Percentiles rank a stretch among this genome's conserved stretches.
Conservation (phyloP, 495 filamentous ascomycete genomes). For the Alectoria sarmentosa region DNA sequence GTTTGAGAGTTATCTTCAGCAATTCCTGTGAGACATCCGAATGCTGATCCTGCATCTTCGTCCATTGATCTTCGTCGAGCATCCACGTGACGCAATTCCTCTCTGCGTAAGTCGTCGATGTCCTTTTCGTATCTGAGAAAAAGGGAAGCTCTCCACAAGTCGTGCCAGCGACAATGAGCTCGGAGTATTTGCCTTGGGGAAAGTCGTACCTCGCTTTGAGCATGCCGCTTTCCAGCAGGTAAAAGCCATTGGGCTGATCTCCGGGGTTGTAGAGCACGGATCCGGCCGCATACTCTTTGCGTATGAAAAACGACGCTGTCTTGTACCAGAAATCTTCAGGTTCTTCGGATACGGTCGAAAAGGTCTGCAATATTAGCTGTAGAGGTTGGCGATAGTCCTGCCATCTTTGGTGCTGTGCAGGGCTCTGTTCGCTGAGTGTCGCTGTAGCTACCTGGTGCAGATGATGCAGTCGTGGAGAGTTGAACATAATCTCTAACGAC, state of each 20-base stretch:
- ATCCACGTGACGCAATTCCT: constrained; percentile 77
- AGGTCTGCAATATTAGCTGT: constrained; percentile 85
- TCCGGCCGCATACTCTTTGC: constrained; percentile 56
- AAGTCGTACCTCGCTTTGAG: constrained; percentile 82
- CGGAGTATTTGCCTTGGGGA: constrained; percentile 80
- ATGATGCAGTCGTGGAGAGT: constrained; percentile 71
- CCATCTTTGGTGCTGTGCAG: constrained; percentile 55
- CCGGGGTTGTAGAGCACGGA: constrained; percentile 69
- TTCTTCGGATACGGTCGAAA: constrained; percentile 66
- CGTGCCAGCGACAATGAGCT: constrained; percentile 88
- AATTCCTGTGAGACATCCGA: constrained; percentile 76
- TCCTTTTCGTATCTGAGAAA: constrained; percentile 81
- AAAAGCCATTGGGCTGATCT: constrained; percentile 69
- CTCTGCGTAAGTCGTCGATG: constrained; percentile 78
- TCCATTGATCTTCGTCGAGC: constrained; percentile 63
- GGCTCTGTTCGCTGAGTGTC: constrained; percentile 56
- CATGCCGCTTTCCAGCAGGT: constrained; percentile 85
- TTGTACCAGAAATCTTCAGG: constrained; percentile 95
- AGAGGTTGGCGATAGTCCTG: constrained; percentile 80
- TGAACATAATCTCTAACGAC: constrained; percentile 47
- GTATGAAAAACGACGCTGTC: constrained; percentile 61
- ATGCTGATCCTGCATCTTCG: constrained; percentile 56
- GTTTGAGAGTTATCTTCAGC: constrained; percentile 73
- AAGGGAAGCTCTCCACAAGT: constrained; percentile 96
- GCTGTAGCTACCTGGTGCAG: constrained; percentile 71